Evolutionary conservation across 495 filamentous ascomycete genomes (phyloP).

Genomic region (Neurospora sp.): DNA sequence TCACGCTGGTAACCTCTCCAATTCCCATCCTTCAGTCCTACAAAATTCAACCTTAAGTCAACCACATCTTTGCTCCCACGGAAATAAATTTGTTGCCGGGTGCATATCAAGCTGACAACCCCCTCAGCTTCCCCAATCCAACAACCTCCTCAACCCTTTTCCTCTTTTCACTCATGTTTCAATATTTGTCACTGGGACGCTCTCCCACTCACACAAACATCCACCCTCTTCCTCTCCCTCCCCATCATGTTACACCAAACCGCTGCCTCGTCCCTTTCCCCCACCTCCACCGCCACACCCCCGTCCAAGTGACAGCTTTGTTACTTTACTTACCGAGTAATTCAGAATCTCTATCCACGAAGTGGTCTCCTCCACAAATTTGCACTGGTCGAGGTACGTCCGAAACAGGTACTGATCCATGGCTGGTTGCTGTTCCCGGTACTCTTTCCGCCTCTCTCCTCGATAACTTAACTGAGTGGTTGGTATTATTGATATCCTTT

Average conservation of each 20-base stretch:
- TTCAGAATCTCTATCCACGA: slow-evolving; percentile 45
- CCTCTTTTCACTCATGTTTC: neutral
- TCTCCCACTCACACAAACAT: neutral
- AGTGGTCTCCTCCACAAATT: slow-evolving; percentile 34
- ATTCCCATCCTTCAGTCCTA: neutral
- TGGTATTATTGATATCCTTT: neutral
- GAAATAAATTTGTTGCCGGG: too few relatives aligned
- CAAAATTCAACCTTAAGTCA: neutral
- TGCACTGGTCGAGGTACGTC: slow-evolving; percentile 30
- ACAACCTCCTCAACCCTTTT: neutral
- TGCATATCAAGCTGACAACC: too few relatives aligned
- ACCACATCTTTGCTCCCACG: neutral
- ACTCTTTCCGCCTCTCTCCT: neutral
- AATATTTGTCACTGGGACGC: neutral
- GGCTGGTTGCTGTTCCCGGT: neutral
- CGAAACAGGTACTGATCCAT: slow-evolving; percentile 50
- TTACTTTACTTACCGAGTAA: slow-evolving; percentile 36
- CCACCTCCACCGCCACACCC: neutral
- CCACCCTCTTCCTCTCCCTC: neutral
- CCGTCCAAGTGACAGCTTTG: neutral
- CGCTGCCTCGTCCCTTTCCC: neutral
- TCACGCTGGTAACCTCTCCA: neutral
- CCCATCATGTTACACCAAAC: neutral
- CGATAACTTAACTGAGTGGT: neutral
- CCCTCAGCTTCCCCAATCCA: neutral